phyloP scores from a whole-genome alignment of 164 flowering plant species.

The Vitis labrusca region DNA sequence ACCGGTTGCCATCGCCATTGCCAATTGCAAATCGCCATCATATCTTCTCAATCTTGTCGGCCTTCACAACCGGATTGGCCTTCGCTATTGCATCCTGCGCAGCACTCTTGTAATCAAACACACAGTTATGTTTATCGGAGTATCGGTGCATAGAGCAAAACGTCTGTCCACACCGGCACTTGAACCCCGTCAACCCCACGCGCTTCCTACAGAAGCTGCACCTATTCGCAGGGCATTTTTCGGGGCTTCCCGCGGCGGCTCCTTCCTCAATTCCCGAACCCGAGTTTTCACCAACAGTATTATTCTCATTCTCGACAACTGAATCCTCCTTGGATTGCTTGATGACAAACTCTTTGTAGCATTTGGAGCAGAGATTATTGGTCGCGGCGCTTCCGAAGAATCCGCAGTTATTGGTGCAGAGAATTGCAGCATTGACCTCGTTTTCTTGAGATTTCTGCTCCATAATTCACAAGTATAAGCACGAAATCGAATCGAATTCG shows the following conservation, averaged over 20 bases:
- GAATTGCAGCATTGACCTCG: neutral
- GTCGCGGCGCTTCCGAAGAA: conserved; percentile 15
- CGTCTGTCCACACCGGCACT: conserved; percentile 32
- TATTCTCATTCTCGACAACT: neutral
- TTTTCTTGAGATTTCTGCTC: no score
- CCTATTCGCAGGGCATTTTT: conserved; percentile 11
- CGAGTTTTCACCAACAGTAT: neutral
- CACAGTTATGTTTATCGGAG: conserved; percentile 34
- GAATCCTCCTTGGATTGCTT: conserved; percentile 4
- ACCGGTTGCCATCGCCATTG: no score
- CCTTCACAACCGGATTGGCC: conserved; percentile 41
- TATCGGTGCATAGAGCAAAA: conserved; percentile 36
- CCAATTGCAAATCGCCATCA: neutral
- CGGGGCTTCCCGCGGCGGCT: neutral
- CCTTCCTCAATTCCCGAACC: neutral
- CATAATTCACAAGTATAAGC: no score
- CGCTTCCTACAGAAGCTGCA: conserved; percentile 31
- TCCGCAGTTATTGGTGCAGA: conserved; percentile 18
- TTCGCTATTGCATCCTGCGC: conserved; percentile 30
- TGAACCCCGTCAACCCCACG: conserved; percentile 39
- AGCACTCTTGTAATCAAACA: conserved; percentile 27
- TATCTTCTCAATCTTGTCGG: conserved; percentile 34
- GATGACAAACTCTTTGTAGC: conserved; percentile 15
- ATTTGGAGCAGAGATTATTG: conserved; percentile 24
- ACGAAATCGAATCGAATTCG: neutral